Conservation (phyloP, 139 green algal genomes). For the Gonium pectorale region DNA sequence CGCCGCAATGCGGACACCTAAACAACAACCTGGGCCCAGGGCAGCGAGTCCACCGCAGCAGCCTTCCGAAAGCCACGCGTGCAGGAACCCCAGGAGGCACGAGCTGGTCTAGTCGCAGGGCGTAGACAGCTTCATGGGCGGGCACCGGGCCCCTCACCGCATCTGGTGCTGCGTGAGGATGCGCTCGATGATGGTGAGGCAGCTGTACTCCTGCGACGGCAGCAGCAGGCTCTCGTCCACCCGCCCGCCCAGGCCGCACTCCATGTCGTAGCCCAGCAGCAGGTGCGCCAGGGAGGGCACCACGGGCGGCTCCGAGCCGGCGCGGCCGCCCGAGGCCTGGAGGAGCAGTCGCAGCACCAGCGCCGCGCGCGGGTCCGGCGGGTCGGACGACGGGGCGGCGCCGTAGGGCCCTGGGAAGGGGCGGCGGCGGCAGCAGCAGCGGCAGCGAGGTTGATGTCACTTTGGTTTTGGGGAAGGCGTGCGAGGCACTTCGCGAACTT, state of each 20-base stretch:
- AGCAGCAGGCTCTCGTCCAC: constrained; percentile 50
- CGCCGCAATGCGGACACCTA: no score
- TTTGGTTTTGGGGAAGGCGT: no score
- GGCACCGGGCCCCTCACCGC: not conserved
- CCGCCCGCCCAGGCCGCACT: constrained; percentile 42
- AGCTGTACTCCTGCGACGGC: constrained; percentile 60
- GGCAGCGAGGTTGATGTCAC: no score
- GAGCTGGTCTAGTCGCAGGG: no score
- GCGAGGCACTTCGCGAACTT: no score
- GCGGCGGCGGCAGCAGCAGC: not conserved
- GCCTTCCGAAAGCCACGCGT: no score
- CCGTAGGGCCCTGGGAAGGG: constrained; percentile 3
- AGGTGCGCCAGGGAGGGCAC: constrained; percentile 80
- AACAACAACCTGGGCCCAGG: no score
- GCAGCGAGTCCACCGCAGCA: no score
- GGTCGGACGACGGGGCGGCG: not conserved
- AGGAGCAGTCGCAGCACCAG: constrained; percentile 51
- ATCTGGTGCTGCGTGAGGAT: constrained; percentile 45
- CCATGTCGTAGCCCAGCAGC: constrained; percentile 84
- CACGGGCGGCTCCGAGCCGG: not conserved
- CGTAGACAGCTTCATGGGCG: no score
- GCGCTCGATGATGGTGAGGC: constrained; percentile 65
- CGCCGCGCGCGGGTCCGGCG: constrained; percentile 33
- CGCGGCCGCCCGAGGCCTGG: not conserved
- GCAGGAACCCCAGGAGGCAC: no score